These are phyloP conservation scores for Capsicum baccatum DNA, from an alignment of 257 asterid genomes.

Conservation along the genomic window DNA sequence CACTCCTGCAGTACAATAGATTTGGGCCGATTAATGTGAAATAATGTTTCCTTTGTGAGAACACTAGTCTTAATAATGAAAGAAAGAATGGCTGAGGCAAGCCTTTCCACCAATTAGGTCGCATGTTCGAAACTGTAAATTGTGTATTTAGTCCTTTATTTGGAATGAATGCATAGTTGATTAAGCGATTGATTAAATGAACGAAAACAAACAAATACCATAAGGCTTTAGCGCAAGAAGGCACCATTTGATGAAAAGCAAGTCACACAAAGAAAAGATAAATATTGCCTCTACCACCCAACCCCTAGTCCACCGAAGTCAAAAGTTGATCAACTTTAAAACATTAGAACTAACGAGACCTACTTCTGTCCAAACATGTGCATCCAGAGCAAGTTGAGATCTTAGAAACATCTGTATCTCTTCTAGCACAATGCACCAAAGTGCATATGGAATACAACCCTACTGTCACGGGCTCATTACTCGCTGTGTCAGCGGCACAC, in stretches of 20 bases:
- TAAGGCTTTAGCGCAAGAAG: neutral
- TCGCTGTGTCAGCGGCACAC: no score
- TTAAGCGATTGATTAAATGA: neutral
- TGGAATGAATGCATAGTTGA: neutral
- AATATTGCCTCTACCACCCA: slow-evolving; percentile 2
- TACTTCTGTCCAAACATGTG: neutral
- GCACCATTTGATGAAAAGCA: neutral
- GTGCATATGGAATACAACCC: neutral
- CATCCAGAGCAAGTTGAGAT: neutral
- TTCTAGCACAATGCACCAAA: neutral
- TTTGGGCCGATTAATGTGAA: neutral
- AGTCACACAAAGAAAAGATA: neutral
- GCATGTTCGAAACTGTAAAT: neutral
- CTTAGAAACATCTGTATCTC: neutral
- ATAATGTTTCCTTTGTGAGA: neutral
- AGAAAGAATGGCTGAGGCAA: neutral
- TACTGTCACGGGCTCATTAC: no score
- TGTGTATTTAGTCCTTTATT: neutral
- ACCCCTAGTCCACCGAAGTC: neutral
- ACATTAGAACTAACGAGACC: neutral
- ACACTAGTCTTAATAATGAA: neutral
- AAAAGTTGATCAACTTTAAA: neutral
- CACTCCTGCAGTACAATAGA: slow-evolving; percentile 54
- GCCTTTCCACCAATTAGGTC: neutral
- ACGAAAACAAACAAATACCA: neutral